Percentiles rank a stretch among this genome's conserved stretches.
phyloP scores from a whole-genome alignment of 352 stramenopile genomes.

The Saprolegnia diclina region DNA sequence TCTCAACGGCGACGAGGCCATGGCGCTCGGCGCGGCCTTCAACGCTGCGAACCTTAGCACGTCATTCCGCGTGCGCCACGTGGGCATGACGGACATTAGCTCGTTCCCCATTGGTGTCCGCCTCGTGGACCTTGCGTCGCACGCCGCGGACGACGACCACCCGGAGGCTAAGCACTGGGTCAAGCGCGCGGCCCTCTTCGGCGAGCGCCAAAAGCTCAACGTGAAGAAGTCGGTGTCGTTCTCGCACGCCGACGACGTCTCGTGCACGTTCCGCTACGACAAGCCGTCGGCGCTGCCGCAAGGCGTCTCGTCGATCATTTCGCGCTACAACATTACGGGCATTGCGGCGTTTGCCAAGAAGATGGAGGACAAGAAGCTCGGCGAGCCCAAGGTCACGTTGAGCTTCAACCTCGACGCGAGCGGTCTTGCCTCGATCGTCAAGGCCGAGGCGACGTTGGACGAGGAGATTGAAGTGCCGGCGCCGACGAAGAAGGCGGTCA shows the following conservation, averaged over 20 bases:
- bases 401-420: slow-evolving; percentile 92
- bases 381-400: slow-evolving; percentile 90
- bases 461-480: slow-evolving; percentile 64
- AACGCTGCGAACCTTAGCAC: slow-evolving; percentile 94
- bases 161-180: slow-evolving; percentile 73
- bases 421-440: slow-evolving; percentile 86
- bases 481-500: slow-evolving; percentile 26
- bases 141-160: slow-evolving; percentile 43
- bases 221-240: slow-evolving; percentile 95
- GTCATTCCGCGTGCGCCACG: slow-evolving; percentile 92
- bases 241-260: slow-evolving; percentile 86
- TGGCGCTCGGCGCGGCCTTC: slow-evolving; percentile 94
- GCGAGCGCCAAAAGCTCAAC: slow-evolving; percentile 71
- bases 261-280: slow-evolving; percentile 89
- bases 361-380: slow-evolving; percentile 85
- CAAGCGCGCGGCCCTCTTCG: slow-evolving; percentile 91
- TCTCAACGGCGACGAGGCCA: slow-evolving; percentile 98
- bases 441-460: slow-evolving; percentile 90
- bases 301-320: slow-evolving; percentile 68
- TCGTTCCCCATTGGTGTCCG: slow-evolving; percentile 85
- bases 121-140: slow-evolving; percentile 65
- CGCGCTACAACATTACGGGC: slow-evolving; percentile 90
- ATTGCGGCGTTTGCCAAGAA: slow-evolving; percentile 85
- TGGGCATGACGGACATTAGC: slow-evolving; percentile 92
- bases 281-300: slow-evolving; percentile 73